Conservation (phyloP, 768 basidiomycete genomes). For the Mycena kentingensis region DNA sequence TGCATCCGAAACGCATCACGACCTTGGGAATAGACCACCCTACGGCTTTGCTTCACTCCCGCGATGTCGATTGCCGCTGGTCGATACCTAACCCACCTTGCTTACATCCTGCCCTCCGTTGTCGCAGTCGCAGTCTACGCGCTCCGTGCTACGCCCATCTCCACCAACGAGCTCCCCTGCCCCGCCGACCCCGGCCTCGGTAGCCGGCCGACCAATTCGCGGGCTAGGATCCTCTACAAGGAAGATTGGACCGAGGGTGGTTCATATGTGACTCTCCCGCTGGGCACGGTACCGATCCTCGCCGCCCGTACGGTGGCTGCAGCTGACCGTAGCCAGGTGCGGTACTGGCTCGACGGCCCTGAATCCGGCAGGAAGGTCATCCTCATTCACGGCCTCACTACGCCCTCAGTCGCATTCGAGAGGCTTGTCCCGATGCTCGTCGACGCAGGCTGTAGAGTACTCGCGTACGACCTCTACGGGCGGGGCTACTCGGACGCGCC, state of each 20-base stretch:
- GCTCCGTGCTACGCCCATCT: not conserved
- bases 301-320: conserved; percentile 1
- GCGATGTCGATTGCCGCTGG: no score
- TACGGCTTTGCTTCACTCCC: no score
- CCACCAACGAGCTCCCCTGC: conserved; percentile 21
- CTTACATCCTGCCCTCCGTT: not conserved
- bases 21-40: no score
- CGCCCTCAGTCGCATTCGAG: conserved; percentile 52
- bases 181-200: conserved; percentile 44
- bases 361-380: conserved; percentile 49
- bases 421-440: conserved; percentile 49
- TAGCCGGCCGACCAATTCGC: conserved; percentile 36
- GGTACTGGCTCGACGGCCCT: conserved; percentile 56
- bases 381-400: conserved; percentile 51
- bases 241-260: conserved; percentile 46
- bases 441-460: conserved; percentile 46
- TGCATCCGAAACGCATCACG: no score
- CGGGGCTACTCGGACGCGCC: conserved; percentile 60
- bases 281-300: conserved; percentile 39
- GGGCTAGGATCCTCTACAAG: conserved; percentile 47
- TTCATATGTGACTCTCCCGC: conserved; percentile 46
- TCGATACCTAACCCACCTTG: no score
- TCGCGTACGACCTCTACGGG: conserved; percentile 56
- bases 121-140: not conserved
- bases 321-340: conserved; percentile 35